phyloP scores from a whole-genome alignment of 768 basidiomycete species.

The Mycena olivaceomarginata region DNA sequence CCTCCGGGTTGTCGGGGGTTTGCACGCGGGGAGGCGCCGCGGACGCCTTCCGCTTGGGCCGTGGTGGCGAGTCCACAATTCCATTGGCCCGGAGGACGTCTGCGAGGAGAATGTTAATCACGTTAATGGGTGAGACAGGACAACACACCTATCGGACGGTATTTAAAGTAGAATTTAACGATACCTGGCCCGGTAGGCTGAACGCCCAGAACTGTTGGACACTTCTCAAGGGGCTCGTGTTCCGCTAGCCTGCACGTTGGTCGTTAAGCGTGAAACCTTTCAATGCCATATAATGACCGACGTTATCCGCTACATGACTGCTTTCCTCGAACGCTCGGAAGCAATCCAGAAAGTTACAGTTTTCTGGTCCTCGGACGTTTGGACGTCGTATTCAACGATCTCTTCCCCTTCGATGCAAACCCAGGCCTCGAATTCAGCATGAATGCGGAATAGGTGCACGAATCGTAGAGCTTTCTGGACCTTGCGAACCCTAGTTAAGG shows the following conservation, averaged over 20 bases:
- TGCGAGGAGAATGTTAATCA: not conserved
- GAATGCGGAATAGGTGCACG: not conserved
- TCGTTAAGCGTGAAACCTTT: not conserved
- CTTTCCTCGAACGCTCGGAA: constrained; percentile 37
- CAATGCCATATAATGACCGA: not conserved
- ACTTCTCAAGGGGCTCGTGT: not conserved
- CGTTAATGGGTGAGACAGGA: no score
- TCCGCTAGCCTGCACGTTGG: constrained; percentile 5
- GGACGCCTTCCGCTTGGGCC: constrained; percentile 20
- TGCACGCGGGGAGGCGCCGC: not conserved
- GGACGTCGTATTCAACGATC: constrained; percentile 13
- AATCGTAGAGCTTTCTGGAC: no score
- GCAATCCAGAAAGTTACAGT: constrained; percentile 33
- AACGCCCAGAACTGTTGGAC: not conserved
- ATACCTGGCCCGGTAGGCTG: constrained; percentile 20
- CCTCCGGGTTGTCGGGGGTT: not conserved
- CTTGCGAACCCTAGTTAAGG: no score
- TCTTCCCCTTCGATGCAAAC: constrained; percentile 26
- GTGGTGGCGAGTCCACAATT: not conserved
- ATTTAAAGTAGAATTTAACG: constrained; percentile 38
- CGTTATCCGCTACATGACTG: constrained; percentile 39
- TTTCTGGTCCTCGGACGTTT: constrained; percentile 12
- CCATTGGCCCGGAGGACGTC: constrained; percentile 41
- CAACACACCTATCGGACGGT: constrained; percentile 37
- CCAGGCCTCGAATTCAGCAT: constrained; percentile 30